Base-by-base conservation (phyloP, 2,329 filamentous ascomycete species). In the Incumbomyces delicatus region DNA sequence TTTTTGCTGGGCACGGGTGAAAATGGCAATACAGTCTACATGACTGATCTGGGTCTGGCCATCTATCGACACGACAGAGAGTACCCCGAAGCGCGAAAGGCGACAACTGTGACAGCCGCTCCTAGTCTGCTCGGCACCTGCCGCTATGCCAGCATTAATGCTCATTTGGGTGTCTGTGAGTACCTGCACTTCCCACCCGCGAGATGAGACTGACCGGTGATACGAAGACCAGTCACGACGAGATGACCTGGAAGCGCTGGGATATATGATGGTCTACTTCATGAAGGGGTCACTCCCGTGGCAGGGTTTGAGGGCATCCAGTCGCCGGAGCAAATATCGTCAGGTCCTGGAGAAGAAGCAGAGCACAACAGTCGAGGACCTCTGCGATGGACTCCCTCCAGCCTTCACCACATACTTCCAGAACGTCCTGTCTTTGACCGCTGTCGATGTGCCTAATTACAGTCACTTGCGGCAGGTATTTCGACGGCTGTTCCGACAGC, bases 211-310 rank as follows among this genome's bases (percentile, higher is more conserved):
- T 27, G 22, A 27, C 22, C 22, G 22, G 8, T 27, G 8, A 27
- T 27, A 18, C 46, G 22, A 30, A 52, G 50, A 40, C 17, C 50
- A 50, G 47, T 52, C 50, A 12, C 50, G 37, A 14, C 44, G 45
- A 17, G 50, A 52, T 31, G 50, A 50, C 32, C n/a, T 55, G 42
- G 53, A 56, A 40, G 33, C 50, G 36, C 71, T 85, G 11, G 81
- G 81, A 17, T 81, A 85, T 61, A 81, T 85, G 34, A 83, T 85
- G 64, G 80, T 85, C 73, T 85, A 85, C 66, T 85, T 85, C 65
- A 66, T 85, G 38, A 74, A 80, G 13, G 81, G 81, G 40, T 80
- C 79, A 6, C 71, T 85, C 46, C 81, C 81, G 31, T 85, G 81
- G 81, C 80, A 85, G 62, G 81, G 80, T 8, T 69, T 85, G 53